phyloP scores from a whole-genome alignment of 768 basidiomycete genomes.

The Agrocybe chaxingu region DNA sequence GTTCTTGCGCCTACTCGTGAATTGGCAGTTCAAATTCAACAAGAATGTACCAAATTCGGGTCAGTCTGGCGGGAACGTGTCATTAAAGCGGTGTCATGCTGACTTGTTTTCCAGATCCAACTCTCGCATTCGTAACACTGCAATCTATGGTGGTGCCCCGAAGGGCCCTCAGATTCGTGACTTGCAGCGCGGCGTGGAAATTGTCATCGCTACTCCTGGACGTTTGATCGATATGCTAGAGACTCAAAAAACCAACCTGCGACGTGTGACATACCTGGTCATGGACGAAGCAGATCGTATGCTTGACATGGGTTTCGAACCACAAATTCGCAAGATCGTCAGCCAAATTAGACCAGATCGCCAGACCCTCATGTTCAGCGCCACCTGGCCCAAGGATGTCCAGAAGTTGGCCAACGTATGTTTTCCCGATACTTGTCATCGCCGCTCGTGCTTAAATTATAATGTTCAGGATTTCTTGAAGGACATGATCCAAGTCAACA shows the following conservation, averaged over 20 bases:
- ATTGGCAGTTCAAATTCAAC: slow-evolving; percentile 97
- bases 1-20: slow-evolving; percentile 98
- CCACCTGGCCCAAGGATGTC: slow-evolving; percentile 99
- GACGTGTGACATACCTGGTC: slow-evolving; percentile 94
- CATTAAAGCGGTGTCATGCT: neutral
- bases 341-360: slow-evolving; percentile 96
- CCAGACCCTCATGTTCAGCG: slow-evolving; percentile 99
- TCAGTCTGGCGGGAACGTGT: slow-evolving; percentile 27
- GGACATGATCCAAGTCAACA: slow-evolving; percentile 98
- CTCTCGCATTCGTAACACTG: slow-evolving; percentile 96
- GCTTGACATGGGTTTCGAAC: slow-evolving; percentile 99
- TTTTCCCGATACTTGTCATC: slow-evolving; percentile 2
- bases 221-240: slow-evolving; percentile 99
- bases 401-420: slow-evolving; percentile 90
- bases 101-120: slow-evolving; percentile 50
- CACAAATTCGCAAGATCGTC: slow-evolving; percentile 98
- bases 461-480: slow-evolving; percentile 79
- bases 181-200: slow-evolving; percentile 93
- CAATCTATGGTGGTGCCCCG: slow-evolving; percentile 97
- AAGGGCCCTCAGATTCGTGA: slow-evolving; percentile 99
- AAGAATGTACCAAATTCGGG: slow-evolving; percentile 99
- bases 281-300: slow-evolving; percentile 99
- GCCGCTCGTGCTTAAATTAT: neutral
- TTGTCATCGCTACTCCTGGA: slow-evolving; percentile 99
- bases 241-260: slow-evolving; percentile 92